Evolutionary conservation across 768 basidiomycete genomes (phyloP), one percentile per base, ranked within the genome.

Genomic region (Amanita thiersii): DNA sequence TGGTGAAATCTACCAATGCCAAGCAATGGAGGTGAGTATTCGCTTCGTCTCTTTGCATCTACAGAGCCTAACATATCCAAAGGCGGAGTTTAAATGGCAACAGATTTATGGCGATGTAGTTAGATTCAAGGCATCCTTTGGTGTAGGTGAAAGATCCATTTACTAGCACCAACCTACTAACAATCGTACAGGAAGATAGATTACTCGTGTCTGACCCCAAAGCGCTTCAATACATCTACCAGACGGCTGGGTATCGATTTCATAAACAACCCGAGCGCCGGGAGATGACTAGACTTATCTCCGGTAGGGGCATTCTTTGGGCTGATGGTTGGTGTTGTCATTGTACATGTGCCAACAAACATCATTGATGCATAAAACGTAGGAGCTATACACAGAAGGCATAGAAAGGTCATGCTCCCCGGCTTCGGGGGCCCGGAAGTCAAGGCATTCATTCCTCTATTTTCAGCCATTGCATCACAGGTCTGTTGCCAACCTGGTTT

Each of bases 171-270:
- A 15, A 10, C 30, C 33, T 5, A 17, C 21, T 35, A 11, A 49
- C 30, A 15, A 34, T 33, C 26, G 39, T 25, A 11, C 40, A 72
- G 72, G 64, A 63, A 47, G 64, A 73, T 42, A 58, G 64, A 19
- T 64, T 75, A 12, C 50, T 72, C 24, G 48, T 74, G 3, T 56
- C 68, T 4, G 73, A 76, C 51, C 64, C 70, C 3, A 74, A 75
- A 47, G 72, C 70, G 2, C 56, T 69, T 21, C 64, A 68, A 35
- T 63, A 66, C 44, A 66, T 74, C 26, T 63, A 67, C 45, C 62
- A 64, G 20, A 67, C 67, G 1, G 59, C 65, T 2, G 66, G 59
- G 2, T 70, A 75, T 43, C 56, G 57, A 18, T 75, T 65, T 44
- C 52, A 50, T 18, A 75, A 72, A 43, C 63, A 58, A 35, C 49